A percentile compares a stretch with the other conserved stretches of the same genome.
phyloP scores from a whole-genome alignment of 177 flowering plant genomes.

The Vitis hybrid region DNA sequence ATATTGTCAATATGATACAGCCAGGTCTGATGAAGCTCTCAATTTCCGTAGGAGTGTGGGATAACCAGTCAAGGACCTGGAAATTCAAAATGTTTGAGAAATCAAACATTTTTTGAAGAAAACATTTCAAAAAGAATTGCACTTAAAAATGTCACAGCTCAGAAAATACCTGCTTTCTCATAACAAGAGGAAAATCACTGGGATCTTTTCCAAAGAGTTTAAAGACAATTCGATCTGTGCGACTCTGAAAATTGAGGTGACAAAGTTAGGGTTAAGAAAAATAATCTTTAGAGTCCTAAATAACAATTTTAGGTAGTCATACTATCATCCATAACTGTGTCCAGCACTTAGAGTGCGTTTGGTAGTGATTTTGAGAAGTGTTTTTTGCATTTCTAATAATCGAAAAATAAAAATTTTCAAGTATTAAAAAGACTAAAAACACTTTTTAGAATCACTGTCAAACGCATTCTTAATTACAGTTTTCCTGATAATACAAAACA shows the following conservation, averaged over 20 bases:
- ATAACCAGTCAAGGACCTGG: conserved; percentile 83
- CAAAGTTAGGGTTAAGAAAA: not conserved
- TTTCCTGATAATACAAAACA: not conserved
- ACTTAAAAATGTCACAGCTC: conserved; percentile 2
- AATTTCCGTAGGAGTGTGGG: conserved; percentile 81
- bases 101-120: conserved; percentile 3
- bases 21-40: conserved; percentile 94
- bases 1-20: conserved; percentile 73
- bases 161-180: conserved; percentile 63
- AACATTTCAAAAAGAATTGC: not conserved
- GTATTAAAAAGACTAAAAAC: too few species aligned
- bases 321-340: not conserved
- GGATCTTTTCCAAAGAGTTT: conserved; percentile 89
- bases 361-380: too few species aligned
- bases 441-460: too few species aligned
- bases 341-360: not conserved
- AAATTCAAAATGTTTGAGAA: conserved; percentile 7
- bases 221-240: conserved; percentile 80
- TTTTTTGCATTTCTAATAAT: too few species aligned
- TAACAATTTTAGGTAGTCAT: not conserved
- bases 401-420: too few species aligned
- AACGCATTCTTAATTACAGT: not conserved
- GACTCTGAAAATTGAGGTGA: conserved; percentile 48
- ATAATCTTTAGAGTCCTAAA: not conserved
- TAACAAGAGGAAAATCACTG: conserved; percentile 54